These are phyloP conservation scores for Aspergillus fructus DNA, from an alignment of 2,329 filamentous ascomycete genomes.

Conservation along the genomic window DNA sequence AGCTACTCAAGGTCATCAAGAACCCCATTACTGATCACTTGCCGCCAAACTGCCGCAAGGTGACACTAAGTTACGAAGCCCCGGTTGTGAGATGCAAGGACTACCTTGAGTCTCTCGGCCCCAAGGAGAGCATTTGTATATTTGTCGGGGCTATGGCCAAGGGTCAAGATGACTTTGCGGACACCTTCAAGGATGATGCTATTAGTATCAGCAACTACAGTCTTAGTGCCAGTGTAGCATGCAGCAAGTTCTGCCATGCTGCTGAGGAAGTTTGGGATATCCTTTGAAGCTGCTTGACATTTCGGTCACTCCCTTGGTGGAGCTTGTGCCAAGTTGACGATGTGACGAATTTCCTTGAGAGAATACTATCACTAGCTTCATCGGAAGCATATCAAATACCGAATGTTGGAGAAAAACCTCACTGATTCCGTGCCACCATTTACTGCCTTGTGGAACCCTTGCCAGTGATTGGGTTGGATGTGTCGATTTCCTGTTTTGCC, in stretches of 20 bases:
- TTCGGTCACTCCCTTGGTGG: slow-evolving; percentile 1
- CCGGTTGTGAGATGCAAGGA: slow-evolving; percentile 83
- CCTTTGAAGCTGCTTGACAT: slow-evolving; percentile 57
- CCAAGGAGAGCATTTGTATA: slow-evolving; percentile 92
- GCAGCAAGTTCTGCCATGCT: slow-evolving; percentile 99
- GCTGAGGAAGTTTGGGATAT: slow-evolving; percentile 96
- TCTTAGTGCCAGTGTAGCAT: slow-evolving; percentile 93
- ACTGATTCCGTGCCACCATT: slow-evolving; percentile 4
- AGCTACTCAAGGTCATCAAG: slow-evolving; percentile 94
- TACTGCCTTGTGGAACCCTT: slow-evolving; percentile 4
- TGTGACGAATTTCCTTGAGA: slow-evolving; percentile 31
- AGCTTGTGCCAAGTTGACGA: slow-evolving; percentile 21
- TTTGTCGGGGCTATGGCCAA: slow-evolving; percentile 99
- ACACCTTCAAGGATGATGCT: slow-evolving; percentile 90
- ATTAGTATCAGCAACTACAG: slow-evolving; percentile 99
- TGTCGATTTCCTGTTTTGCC: slow-evolving; percentile 15
- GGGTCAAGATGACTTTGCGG: slow-evolving; percentile 91
- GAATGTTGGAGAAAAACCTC: slow-evolving; percentile 4
- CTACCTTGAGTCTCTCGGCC: slow-evolving; percentile 75
- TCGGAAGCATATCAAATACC: slow-evolving; percentile 13
- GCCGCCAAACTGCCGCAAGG: slow-evolving; percentile 94
- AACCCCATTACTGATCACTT: slow-evolving; percentile 97
- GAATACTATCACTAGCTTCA: slow-evolving; percentile 17
- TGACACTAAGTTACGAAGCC: slow-evolving; percentile 93
- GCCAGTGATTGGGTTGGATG: slow-evolving; percentile 11